Percentiles rank a stretch among this genome's conserved stretches.
These are phyloP conservation scores for Ministeria vibrans DNA, from an alignment of 78 protist species.

Conservation along the genomic window DNA sequence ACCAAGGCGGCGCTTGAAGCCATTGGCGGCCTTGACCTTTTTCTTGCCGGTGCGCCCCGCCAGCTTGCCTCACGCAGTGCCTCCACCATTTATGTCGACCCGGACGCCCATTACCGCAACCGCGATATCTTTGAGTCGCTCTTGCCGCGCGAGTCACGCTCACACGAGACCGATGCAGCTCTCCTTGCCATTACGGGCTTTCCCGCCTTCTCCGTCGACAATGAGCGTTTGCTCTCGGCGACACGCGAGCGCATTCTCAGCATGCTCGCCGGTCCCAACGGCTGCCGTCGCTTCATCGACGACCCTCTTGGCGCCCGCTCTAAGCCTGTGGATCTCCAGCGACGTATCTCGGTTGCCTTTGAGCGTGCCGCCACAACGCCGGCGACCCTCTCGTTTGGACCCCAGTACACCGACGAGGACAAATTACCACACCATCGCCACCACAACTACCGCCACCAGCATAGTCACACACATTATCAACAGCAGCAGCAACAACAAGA, in stretches of 20 bases:
- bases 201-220: conserved; percentile 12
- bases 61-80: not conserved
- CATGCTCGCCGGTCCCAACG: not conserved
- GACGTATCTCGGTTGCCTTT: no score
- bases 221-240: not conserved
- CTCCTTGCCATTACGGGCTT: conserved; percentile 6
- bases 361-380: no score
- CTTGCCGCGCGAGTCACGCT: conserved; percentile 14
- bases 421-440: no score
- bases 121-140: not conserved
- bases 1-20: conserved; percentile 39
- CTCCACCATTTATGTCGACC: conserved; percentile 15
- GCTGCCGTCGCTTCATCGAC: not conserved
- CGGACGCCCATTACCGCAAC: conserved; percentile 33
- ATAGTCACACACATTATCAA: no score
- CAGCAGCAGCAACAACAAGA: no score
- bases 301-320: no score
- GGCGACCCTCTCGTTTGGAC: no score
- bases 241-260: not conserved
- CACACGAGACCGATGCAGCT: conserved; percentile 17
- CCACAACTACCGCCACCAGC: no score
- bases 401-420: no score
- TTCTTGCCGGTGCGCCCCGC: not conserved
- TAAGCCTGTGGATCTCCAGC: no score
- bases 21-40: conserved; percentile 10